Evolutionary conservation across 257 asterid species (phyloP).

Genomic region (Rauvolfia tetraphylla): DNA sequence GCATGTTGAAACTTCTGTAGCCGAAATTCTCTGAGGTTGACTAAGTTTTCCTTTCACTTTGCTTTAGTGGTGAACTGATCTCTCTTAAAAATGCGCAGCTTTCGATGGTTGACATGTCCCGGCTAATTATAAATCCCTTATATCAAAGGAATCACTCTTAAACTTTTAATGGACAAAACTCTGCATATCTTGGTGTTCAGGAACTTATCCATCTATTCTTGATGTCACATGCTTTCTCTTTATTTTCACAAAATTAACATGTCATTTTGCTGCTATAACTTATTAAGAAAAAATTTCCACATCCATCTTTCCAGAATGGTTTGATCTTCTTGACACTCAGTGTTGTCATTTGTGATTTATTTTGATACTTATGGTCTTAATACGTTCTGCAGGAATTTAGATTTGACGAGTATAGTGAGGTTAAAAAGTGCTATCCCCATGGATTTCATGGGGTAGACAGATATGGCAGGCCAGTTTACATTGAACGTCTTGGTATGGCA

Average conservation of each 20-base stretch:
- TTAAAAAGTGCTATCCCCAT: conserved; percentile 68
- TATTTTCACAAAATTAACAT: neutral
- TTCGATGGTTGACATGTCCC: neutral
- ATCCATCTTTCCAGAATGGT: neutral
- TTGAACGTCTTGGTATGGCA: conserved; percentile 64
- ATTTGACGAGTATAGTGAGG: conserved; percentile 50
- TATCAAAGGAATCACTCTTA: neutral
- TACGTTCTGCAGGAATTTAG: conserved; percentile 49
- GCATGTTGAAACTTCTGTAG: neutral
- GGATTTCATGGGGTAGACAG: conserved; percentile 80
- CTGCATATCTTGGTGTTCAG: too few species aligned
- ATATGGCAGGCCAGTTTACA: conserved; percentile 68
- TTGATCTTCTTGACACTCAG: neutral
- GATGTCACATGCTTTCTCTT: neutral
- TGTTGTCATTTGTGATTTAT: neutral
- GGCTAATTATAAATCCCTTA: neutral
- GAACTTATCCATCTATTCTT: neutral
- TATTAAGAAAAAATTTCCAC: neutral
- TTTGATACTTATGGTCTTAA: neutral
- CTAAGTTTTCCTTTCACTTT: neutral
- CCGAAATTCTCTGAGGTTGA: neutral
- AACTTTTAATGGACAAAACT: neutral
- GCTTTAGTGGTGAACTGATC: neutral
- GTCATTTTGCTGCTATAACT: neutral
- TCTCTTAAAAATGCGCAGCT: neutral